These are phyloP conservation scores for Coprinopsis marcescibilis DNA, from an alignment of 768 basidiomycete genomes.

Conservation along the genomic window DNA sequence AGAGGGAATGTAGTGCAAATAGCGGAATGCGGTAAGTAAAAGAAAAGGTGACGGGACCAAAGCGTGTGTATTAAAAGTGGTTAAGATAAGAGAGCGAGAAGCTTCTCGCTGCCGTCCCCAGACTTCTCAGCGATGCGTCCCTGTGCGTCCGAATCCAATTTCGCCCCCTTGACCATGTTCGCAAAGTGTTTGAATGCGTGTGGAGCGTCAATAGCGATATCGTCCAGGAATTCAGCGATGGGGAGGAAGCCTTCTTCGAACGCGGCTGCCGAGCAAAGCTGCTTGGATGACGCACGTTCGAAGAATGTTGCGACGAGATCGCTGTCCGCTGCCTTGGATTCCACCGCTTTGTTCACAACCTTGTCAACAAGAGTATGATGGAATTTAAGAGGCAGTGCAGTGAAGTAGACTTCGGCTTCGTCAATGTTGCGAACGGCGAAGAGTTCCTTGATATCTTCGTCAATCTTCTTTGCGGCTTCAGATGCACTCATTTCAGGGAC, in stretches of 20 bases:
- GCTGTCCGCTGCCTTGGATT: constrained; percentile 78
- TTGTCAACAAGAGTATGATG: constrained; percentile 67
- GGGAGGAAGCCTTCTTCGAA: constrained; percentile 74
- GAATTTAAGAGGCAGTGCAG: constrained; percentile 58
- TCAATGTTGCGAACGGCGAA: constrained; percentile 77
- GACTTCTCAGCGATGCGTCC: constrained; percentile 55
- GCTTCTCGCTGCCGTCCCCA: constrained; percentile 49
- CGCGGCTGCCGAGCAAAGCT: constrained; percentile 47
- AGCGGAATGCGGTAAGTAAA: constrained; percentile 4
- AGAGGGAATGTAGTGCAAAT: constrained; percentile 2
- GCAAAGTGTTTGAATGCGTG: constrained; percentile 76
- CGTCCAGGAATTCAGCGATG: constrained; percentile 75
- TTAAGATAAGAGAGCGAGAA: constrained; percentile 57
- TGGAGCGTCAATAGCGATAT: constrained; percentile 87
- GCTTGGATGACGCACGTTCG: constrained; percentile 51
- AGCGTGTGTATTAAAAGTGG: constrained; percentile 5
- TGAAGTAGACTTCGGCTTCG: constrained; percentile 87
- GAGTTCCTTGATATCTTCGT: constrained; percentile 82
- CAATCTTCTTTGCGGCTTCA: constrained; percentile 69
- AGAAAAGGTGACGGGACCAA: constrained; percentile 6
- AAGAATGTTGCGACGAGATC: constrained; percentile 76
- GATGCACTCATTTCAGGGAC: constrained; percentile 53
- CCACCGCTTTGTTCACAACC: constrained; percentile 67
- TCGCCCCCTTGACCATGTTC: constrained; percentile 65
- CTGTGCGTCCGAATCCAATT: constrained; percentile 56